Evolutionary conservation across 306 rosid species (phyloP), one percentile per base, ranked within the genome.

Genomic region (Dryas octopetala): DNA sequence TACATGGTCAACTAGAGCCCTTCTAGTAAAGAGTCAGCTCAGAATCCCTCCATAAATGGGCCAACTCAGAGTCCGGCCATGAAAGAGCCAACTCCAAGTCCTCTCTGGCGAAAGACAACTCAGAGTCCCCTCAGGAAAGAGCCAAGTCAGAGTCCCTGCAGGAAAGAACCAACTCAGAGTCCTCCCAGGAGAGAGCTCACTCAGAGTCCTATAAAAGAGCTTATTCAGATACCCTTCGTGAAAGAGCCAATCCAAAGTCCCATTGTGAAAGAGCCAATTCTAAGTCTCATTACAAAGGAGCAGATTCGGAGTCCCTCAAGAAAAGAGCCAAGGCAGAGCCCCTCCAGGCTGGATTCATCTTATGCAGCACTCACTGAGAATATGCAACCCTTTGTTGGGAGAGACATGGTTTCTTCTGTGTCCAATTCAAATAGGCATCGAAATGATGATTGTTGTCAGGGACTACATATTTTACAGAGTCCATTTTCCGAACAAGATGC

Each of bases 301-400:
- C 61, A 66, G 40, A 70, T 66, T 51, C 46, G 16, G 17, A 59
- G 74, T 80, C 76, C 81, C 28, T 43, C 75, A 32, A 68, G 64
- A 70, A 80, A 82, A 71, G 75, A 53, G 54, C 55, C 89, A 69
- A 80, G 71, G 81, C 69, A 43, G 73, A 78, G 79, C 59, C 76
- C 79, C 78, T 76, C 69, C 53, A 73, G 43, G 73, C 79, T 72
- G 28, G 86, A 77, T 47, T 61, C 69, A 57, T 80, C 75, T 54
- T 73, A 51, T 66, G 78, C 74, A 69, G 79, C 83, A 55, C 74
- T 70, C 11, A 62, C 66, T 69, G 74, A 70, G 54, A 63, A 78
- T 72, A 63, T 75, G 60, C 83, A 5, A 49, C 53, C 60, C 28
- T 68, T 44, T 47, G 41, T 52, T 10, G 47, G 62, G 71, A 84